A percentile compares a stretch with the other conserved stretches of the same genome.
These are phyloP conservation scores for Polytolypa hystricis DNA, from an alignment of 2,329 filamentous ascomycete genomes.

Conservation along the genomic window DNA sequence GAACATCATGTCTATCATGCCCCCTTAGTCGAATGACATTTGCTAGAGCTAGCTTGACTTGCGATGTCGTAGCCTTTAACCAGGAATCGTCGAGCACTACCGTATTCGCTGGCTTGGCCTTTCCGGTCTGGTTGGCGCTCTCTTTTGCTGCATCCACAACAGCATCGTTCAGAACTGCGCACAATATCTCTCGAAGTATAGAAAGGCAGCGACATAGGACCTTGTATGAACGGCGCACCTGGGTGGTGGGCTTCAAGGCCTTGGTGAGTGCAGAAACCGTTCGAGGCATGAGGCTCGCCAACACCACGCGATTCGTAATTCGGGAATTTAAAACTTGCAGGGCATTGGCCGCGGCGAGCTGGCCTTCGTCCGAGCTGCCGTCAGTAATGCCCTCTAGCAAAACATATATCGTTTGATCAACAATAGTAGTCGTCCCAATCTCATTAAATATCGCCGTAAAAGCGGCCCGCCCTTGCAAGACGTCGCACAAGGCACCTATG, in stretches of 20 bases:
- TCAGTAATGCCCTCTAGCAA: constrained; percentile 63
- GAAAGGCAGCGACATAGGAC: constrained; percentile 55
- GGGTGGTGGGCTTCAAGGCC: constrained; percentile 57
- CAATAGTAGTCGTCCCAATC: constrained; percentile 55
- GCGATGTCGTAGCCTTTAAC: constrained; percentile 67
- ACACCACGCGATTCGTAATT: constrained; percentile 59
- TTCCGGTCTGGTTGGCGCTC: constrained; percentile 10
- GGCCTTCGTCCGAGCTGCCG: constrained; percentile 55
- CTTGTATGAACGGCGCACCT: constrained; percentile 47
- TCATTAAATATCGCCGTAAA: constrained; percentile 36
- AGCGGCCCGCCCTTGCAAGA: constrained; percentile 41
- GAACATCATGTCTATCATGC: constrained; percentile 60
- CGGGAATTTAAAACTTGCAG: constrained; percentile 51
- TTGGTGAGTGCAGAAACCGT: constrained; percentile 73
- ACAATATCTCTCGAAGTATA: constrained; percentile 41
- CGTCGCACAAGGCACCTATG: constrained; percentile 41
- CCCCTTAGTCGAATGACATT: constrained; percentile 64
- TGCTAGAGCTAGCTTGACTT: constrained; percentile 72
- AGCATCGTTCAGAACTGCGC: constrained; percentile 36
- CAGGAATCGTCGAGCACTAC: constrained; percentile 45
- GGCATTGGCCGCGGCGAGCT: constrained; percentile 56
- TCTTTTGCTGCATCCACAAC: constrained; percentile 16
- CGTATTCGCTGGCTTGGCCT: constrained; percentile 25
- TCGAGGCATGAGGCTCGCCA: constrained; percentile 79
- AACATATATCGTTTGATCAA: constrained; percentile 74